Evolutionary conservation across 257 asterid genomes (phyloP), one percentile per base, ranked within the genome.

Genomic region (Petunia secreta): DNA sequence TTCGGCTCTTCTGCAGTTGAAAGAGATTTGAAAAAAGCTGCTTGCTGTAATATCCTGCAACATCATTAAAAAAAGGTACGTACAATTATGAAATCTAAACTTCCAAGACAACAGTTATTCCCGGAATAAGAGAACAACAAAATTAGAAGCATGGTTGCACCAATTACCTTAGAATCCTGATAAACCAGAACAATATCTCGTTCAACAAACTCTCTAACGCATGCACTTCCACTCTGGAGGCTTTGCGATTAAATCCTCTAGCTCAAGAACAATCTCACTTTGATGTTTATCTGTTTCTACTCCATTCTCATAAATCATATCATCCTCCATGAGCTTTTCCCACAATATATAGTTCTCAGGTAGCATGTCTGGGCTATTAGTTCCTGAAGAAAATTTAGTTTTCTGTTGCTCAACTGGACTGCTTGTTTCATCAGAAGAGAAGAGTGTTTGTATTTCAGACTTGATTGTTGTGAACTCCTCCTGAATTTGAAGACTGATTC

Each of bases 291-390:
- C 76, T 0, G n/a, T 83, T 14, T 79, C 87, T 46, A 76, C 63
- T 7, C 57, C 90, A 4, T 84, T 92, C 69, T 91, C 99, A 5
- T 90, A 93, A 7, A 95, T 92, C 97, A 95, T 85, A 75, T 92
- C 95, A 77, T 95, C 99, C 52, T 93, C 98, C 93, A 95, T 88
- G 0, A 93, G 85, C 84, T 95, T 93, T 85, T 95, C 99, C 98
- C 98, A 95, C 80, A 95, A 69, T 9, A 95, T 91, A 57, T 91
- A 95, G 58, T 75, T 92, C 87, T 95, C 98, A 0, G 94, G 83
- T 41, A 77, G 75, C 46, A 57, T 7, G 8, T 88, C 91, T 0
- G 63, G n/a, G 37, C 79, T 77, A n/a, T 58, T 77, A 1, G 75
- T 52, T 75, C 83, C 86, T 0, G 87, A 71, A 68, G 85, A 81